Evolutionary conservation across 2,329 filamentous ascomycete species (phyloP), one percentile per base, ranked within the genome.

Genomic region (Aspergillus glaucus): DNA sequence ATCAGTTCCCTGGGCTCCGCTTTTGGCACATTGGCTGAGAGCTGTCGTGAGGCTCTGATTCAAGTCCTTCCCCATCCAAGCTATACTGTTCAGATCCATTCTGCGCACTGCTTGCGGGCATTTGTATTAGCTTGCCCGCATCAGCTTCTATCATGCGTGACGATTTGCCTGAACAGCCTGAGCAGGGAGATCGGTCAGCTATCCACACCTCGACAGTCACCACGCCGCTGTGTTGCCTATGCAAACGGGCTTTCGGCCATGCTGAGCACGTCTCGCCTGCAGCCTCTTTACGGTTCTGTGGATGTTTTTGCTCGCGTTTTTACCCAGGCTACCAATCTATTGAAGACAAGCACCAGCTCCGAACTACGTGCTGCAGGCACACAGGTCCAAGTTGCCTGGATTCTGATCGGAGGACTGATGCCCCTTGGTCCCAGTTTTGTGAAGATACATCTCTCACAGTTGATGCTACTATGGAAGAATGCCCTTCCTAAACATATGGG

Each of bases 371-470:
- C 93, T 32, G 95, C 93, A 6, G 88, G 88, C 60, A 95, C 90
- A 1, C 93, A 98, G 63, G 90, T 98, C 21, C 93, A 98, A 65
- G 91, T 98, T 2, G 93, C 93, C 4, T 98, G 93, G 92, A 94
- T 95, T 43, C 75, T 98, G 49, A 95, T 98, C 43, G 93, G 94
- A 34, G 93, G 94, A 0, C 74, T 98, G 47, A 97, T 97, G 92
- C 90, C 91, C 0, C 79, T 98, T 1, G 93, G 93, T 0, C 92
- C 93, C 3, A 97, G 95, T 67, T 98, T 98, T 67, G 92, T 97
- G 68, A 98, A 98, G 71, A 97, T 97, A 21, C 93, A 98, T 69
- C 79, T 98, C 6, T 92, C 91, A 2, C 93, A 98, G 63, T 77
- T 98, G 19, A 82, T 98, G 48, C 75, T 98, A 7, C 75, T 98